Evolutionary conservation across 2,329 filamentous ascomycete species (phyloP), one percentile per base, ranked within the genome.

Genomic region (Sporothrix euskadiensis): DNA sequence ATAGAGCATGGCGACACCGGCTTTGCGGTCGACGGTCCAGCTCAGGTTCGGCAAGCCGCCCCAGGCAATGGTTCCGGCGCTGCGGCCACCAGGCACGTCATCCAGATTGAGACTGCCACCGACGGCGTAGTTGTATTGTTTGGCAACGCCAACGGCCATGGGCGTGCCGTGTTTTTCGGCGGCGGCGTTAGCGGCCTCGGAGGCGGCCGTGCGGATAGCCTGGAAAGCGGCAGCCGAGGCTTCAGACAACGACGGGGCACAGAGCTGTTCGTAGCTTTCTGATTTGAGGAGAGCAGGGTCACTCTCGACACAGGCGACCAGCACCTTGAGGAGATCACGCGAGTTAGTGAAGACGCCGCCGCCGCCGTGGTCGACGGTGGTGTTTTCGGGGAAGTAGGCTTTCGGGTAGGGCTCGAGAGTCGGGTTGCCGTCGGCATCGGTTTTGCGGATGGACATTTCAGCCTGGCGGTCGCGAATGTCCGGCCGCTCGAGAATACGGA

Each of bases 21-120:
- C 26, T 1, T 26, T 16, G 22, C 63, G 63, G 41, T 68, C 63
- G 14, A 68, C 26, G 26, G 19, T 35, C 63, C 63, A 68, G 41
- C 26, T 35, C 41, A 68, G 14, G 26, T 68, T 68, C 26, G 63
- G 63, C 41, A 68, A 26, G 26, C 63, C 63, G 44, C 63, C 63
- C 63, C 63, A 68, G 30, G 63, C 41, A 32, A 68, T 49, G 41
- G 63, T 32, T 6, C 63, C 63, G 16, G 44, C 41, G 4, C 41
- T 14, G 41, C 63, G 63, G 41, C 63, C 63, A 8, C 63, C 63
- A 5, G 63, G 63, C 22, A 68, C 63, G 26, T 68, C 44, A 16
- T 65, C 61, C 4, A 65, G 61, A 12, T 47, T 65, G 39, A 65
- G 61, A 5, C 12, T 10, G 39, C 61, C 61, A 10, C 61, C 61